Conservation (phyloP, 495 filamentous ascomycete species). For the Podospora didyma region DNA sequence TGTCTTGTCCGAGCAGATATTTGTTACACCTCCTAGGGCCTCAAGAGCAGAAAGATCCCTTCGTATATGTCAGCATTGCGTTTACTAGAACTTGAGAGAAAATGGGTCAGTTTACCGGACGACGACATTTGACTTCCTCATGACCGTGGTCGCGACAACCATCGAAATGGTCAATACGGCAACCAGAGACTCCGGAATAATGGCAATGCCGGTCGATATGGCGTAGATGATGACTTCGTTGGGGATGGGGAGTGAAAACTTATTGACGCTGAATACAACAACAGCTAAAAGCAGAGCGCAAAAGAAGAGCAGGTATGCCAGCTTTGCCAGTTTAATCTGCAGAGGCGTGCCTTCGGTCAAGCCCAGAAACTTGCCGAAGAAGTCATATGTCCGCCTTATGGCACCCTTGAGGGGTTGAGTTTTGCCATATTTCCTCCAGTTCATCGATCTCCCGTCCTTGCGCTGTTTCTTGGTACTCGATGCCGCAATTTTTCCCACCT, state of each 20-base stretch:
- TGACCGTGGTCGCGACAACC: slow-evolving; percentile 72
- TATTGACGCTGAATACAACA: slow-evolving; percentile 75
- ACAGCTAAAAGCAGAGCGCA: slow-evolving; percentile 72
- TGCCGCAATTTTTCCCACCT: slow-evolving; percentile 79
- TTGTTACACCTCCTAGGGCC: slow-evolving; percentile 78
- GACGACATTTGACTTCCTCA: slow-evolving; percentile 74
- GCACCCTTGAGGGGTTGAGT: slow-evolving; percentile 55
- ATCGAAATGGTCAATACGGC: slow-evolving; percentile 70
- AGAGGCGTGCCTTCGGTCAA: slow-evolving; percentile 75
- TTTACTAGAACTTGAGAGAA: too few species aligned
- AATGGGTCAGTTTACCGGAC: slow-evolving; percentile 47
- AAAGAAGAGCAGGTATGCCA: slow-evolving; percentile 71
- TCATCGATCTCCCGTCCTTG: slow-evolving; percentile 60
- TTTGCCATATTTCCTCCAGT: slow-evolving; percentile 58
- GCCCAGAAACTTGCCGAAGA: slow-evolving; percentile 65
- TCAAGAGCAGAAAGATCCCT: slow-evolving; percentile 69
- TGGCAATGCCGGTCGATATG: slow-evolving; percentile 67
- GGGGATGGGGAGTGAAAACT: slow-evolving; percentile 52
- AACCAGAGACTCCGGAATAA: slow-evolving; percentile 68
- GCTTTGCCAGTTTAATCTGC: slow-evolving; percentile 73
- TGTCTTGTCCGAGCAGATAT: slow-evolving; percentile 88
- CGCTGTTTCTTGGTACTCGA: slow-evolving; percentile 56
- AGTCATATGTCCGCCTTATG: slow-evolving; percentile 57
- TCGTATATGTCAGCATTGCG: too few species aligned
- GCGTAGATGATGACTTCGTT: slow-evolving; percentile 79